Conservation (phyloP, 2,329 filamentous ascomycete species). For the Pseudogymnoascus verrucosus region DNA sequence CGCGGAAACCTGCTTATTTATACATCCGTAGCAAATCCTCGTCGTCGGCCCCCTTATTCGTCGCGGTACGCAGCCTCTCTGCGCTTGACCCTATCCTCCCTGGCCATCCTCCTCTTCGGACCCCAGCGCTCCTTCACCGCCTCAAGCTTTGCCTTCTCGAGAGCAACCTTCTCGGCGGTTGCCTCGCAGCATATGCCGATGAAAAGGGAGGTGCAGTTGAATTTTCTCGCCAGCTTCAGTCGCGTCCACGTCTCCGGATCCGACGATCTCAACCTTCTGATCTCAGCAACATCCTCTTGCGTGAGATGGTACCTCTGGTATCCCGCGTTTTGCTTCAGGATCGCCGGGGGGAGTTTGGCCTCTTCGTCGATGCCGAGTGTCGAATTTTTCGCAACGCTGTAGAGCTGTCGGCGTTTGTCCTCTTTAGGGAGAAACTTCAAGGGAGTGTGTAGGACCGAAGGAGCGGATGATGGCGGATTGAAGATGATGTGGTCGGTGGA, state of each 20-base stretch:
- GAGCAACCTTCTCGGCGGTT: slow-evolving; percentile 39
- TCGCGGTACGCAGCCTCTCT: slow-evolving; percentile 23
- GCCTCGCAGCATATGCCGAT: slow-evolving; percentile 50
- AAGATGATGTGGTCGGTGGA: slow-evolving; percentile 43
- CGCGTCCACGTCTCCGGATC: slow-evolving; percentile 52
- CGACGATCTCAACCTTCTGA: slow-evolving; percentile 43
- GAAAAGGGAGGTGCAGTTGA: slow-evolving; percentile 48
- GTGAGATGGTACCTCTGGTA: slow-evolving; percentile 41
- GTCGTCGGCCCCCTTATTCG: slow-evolving; percentile 8
- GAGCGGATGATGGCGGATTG: slow-evolving; percentile 47
- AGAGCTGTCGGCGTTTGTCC: slow-evolving; percentile 26
- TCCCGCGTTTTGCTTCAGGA: slow-evolving; percentile 15
- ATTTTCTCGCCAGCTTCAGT: slow-evolving; percentile 43
- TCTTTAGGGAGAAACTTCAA: slow-evolving; percentile 54
- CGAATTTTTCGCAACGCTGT: slow-evolving; percentile 19
- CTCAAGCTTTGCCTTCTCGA: slow-evolving; percentile 38
- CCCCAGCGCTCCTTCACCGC: slow-evolving; percentile 50
- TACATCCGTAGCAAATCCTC: slow-evolving; percentile 8
- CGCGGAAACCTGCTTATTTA: slow-evolving; percentile 1
- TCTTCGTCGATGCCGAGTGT: slow-evolving; percentile 13
- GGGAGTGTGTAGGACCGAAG: slow-evolving; percentile 57
- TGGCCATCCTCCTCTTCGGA: slow-evolving; percentile 43
- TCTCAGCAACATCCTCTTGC: slow-evolving; percentile 49
- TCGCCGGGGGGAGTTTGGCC: slow-evolving; percentile 21
- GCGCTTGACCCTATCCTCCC: slow-evolving; percentile 47